Conservation (phyloP, 106 monocot genomes). For the Alisma plantagoaquatica region DNA sequence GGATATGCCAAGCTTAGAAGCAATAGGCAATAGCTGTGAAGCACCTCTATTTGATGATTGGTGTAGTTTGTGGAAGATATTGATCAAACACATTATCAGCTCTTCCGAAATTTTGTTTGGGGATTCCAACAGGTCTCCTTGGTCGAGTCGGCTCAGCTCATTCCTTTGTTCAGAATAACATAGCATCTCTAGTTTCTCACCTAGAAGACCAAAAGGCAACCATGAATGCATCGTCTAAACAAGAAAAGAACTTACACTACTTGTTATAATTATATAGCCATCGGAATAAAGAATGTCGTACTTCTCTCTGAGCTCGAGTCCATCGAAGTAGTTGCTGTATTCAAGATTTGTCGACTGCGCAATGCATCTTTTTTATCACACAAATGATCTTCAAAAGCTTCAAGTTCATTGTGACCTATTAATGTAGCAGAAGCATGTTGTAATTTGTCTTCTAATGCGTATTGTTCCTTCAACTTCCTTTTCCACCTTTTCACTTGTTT, state of each 20-base stretch:
- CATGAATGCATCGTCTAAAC: neutral
- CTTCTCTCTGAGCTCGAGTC: slow-evolving; percentile 24
- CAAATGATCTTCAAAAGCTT: neutral
- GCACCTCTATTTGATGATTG: slow-evolving; percentile 11
- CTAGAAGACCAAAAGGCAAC: slow-evolving; percentile 20
- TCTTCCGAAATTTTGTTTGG: slow-evolving; percentile 79
- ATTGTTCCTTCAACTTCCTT: slow-evolving; percentile 11
- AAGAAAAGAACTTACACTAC: neutral
- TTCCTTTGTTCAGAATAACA: slow-evolving; percentile 11
- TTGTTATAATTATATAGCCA: neutral
- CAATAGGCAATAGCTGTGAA: slow-evolving; percentile 5
- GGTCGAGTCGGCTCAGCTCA: neutral
- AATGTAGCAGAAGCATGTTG: neutral
- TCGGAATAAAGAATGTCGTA: slow-evolving; percentile 1
- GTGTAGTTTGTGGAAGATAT: slow-evolving; percentile 58
- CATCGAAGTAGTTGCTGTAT: slow-evolving; percentile 23
- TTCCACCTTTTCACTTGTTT: slow-evolving; percentile 18
- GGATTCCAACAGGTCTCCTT: slow-evolving; percentile 14
- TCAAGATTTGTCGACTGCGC: slow-evolving; percentile 1
- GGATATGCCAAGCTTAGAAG: slow-evolving; percentile 44
- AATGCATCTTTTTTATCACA: neutral
- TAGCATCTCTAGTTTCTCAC: slow-evolving; percentile 24
- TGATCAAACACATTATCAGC: slow-evolving; percentile 41
- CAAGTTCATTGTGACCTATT: neutral
- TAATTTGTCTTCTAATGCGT: neutral